Conservation (phyloP, 768 basidiomycete genomes). For the Guyanaporus albipodus region DNA sequence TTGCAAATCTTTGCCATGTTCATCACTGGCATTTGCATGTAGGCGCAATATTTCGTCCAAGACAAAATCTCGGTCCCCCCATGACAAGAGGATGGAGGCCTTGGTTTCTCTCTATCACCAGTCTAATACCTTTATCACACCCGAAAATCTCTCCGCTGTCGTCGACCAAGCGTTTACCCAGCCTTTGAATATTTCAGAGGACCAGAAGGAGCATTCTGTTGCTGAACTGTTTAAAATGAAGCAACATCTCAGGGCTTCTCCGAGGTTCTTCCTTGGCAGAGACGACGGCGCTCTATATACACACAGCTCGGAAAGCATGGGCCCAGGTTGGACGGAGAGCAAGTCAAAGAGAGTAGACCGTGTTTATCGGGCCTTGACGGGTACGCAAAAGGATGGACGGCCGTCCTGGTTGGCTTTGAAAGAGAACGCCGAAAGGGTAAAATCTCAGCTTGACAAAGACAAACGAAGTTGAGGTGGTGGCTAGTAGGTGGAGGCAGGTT, state of each 20-base stretch:
- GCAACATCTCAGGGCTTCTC: slow-evolving; percentile 2
- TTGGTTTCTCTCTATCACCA: slow-evolving; percentile 79
- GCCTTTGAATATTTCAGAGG: slow-evolving; percentile 15
- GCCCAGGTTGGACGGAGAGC: slow-evolving; percentile 30
- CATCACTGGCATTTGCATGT: slow-evolving; percentile 3
- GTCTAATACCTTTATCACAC: slow-evolving; percentile 64
- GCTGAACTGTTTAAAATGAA: slow-evolving; percentile 18
- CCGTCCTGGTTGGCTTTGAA: slow-evolving; percentile 33
- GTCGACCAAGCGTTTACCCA: slow-evolving; percentile 63
- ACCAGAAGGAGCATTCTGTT: slow-evolving; percentile 12
- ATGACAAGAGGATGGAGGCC: slow-evolving; percentile 52
- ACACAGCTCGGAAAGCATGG: slow-evolving; percentile 22
- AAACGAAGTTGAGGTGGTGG: not conserved
- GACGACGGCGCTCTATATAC: slow-evolving; percentile 9
- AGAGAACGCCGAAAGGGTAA: slow-evolving; percentile 24
- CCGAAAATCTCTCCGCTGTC: slow-evolving; percentile 56
- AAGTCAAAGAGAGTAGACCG: slow-evolving; percentile 23
- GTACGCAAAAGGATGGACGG: slow-evolving; percentile 26
- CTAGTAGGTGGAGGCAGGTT: slow-evolving; percentile 5
- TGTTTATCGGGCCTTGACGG: slow-evolving; percentile 27
- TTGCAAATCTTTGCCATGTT: slow-evolving; percentile 4
- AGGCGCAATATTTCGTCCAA: slow-evolving; percentile 23
- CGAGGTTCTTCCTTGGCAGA: slow-evolving; percentile 29
- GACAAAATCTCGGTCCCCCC: slow-evolving; percentile 12
- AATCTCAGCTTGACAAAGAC: slow-evolving; percentile 17